A percentile compares a stretch with the other conserved stretches of the same genome.
These are phyloP conservation scores for Penicillium diatomitis DNA, from an alignment of 495 filamentous ascomycete genomes.

Conservation along the genomic window DNA sequence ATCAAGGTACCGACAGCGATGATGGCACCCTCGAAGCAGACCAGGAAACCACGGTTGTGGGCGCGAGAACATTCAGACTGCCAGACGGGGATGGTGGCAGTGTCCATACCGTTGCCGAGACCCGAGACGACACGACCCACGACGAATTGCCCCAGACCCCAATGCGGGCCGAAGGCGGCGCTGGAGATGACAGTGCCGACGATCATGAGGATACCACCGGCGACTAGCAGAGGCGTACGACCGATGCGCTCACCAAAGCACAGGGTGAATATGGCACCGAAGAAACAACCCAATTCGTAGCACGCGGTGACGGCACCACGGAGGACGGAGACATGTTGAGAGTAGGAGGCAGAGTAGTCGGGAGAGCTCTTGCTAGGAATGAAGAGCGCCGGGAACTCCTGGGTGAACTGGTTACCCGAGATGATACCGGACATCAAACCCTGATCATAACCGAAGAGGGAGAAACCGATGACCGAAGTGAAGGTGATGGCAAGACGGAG, in stretches of 20 bases:
- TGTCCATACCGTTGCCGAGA: conserved; percentile 67
- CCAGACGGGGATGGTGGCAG: conserved; percentile 66
- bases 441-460: conserved; percentile 67
- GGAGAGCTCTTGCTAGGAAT: neutral
- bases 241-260: conserved; percentile 58
- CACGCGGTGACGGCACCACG: conserved; percentile 72
- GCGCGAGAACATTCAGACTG: conserved; percentile 65
- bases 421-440: conserved; percentile 75
- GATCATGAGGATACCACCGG: conserved; percentile 63
- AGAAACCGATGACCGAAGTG: conserved; percentile 50
- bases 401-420: conserved; percentile 56
- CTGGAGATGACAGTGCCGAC: conserved; percentile 64
- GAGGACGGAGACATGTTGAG: conserved; percentile 51
- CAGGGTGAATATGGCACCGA: conserved; percentile 66
- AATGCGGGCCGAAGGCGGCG: conserved; percentile 34
- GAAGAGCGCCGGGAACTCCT: conserved; percentile 52
- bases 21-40: conserved; percentile 72
- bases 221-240: conserved; percentile 49
- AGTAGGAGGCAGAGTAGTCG: neutral
- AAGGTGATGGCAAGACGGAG: conserved; percentile 31
- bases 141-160: conserved; percentile 57
- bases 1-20: conserved; percentile 71
- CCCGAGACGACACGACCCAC: conserved; percentile 64
- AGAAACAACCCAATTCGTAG: conserved; percentile 70
- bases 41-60: conserved; percentile 66